Evolutionary conservation across 768 basidiomycete species (phyloP).

Genomic region (Suillus clintonianus): DNA sequence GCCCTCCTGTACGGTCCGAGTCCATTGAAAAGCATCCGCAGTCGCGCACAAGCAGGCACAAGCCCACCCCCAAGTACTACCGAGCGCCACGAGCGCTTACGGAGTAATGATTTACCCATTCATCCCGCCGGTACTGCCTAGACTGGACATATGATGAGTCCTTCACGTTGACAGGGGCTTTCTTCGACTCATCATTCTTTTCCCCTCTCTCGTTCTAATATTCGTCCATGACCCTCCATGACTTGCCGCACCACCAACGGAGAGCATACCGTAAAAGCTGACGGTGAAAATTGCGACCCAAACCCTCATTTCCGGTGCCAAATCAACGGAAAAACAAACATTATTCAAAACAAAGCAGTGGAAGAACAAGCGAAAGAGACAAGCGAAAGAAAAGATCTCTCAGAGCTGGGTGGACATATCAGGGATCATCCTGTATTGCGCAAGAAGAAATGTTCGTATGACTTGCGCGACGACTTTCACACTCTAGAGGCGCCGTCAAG

Average conservation of each 20-base stretch:
- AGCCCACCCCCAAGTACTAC: too few species aligned
- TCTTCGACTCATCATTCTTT: background rate
- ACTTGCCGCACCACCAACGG: background rate
- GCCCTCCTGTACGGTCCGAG: too few species aligned
- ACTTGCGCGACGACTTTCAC: slow-evolving; percentile 33
- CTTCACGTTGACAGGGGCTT: slow-evolving; percentile 1
- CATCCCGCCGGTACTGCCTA: background rate
- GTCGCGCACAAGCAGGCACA: too few species aligned
- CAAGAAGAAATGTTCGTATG: slow-evolving; percentile 36
- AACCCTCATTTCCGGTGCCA: background rate
- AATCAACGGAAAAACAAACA: too few species aligned
- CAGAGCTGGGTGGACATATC: background rate
- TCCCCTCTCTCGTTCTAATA: background rate
- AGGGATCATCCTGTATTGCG: slow-evolving; percentile 23
- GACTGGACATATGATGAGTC: background rate
- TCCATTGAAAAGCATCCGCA: background rate
- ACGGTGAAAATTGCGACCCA: background rate
- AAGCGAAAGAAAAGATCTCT: too few species aligned
- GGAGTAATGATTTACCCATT: background rate
- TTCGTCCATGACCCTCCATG: background rate
- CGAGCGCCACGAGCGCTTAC: background rate
- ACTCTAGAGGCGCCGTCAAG: slow-evolving; percentile 1
- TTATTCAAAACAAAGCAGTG: background rate
- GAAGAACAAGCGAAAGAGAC: background rate
- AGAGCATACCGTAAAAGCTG: background rate